Evolutionary conservation across 192 early-diverging fungal species (phyloP), one percentile per base, ranked within the genome.

Genomic region (Coemansia sp.): DNA sequence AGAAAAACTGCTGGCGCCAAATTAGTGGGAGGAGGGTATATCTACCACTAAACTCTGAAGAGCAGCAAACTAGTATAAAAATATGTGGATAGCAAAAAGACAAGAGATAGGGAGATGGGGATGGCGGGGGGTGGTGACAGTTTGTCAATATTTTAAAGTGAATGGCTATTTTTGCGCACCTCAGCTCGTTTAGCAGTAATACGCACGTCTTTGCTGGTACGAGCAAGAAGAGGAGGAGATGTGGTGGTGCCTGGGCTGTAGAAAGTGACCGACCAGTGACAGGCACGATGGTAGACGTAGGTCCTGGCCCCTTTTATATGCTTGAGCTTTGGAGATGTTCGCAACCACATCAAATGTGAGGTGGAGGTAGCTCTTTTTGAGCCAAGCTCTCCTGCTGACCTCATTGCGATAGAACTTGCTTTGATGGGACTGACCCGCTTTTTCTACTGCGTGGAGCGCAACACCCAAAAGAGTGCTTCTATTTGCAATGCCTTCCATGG

Each of bases 201-300:
- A 31, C 12, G 51, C 27, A 15, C 51, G 27, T 29, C 23, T 55
- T 31, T 55, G 27, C 46, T 19, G 19, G 46, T 48, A n/a, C 46
- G 1, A 48, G 46, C 46, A 48, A n/a, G n/a, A 19, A 4, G 2
- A 55, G 12, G 25, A 55, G 51, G 12, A 15, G 23, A 58, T 17
- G n/a, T 27, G 27, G 27, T 46, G 46, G 55, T 58, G 55, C 17
- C 55, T 58, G 55, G 55, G 15, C 55, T 58, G 14, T 5, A 17
- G 55, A 32, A 58, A 58, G 27, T 58, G 55, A 58, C 29, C 55
- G 31, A 31, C 55, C 55, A 58, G 29, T 29, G 55, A 58, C 55
- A 34, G 15, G 15, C 55, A 32, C 51, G 14, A 53, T 53, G 23
- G 23, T 15, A 53, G 51, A 29, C 55, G 55, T 23, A 15, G 55